Evolutionary conservation across 257 asterid species (phyloP), one percentile per base, ranked within the genome.

Genomic region (Jaltomata sinuosa): DNA sequence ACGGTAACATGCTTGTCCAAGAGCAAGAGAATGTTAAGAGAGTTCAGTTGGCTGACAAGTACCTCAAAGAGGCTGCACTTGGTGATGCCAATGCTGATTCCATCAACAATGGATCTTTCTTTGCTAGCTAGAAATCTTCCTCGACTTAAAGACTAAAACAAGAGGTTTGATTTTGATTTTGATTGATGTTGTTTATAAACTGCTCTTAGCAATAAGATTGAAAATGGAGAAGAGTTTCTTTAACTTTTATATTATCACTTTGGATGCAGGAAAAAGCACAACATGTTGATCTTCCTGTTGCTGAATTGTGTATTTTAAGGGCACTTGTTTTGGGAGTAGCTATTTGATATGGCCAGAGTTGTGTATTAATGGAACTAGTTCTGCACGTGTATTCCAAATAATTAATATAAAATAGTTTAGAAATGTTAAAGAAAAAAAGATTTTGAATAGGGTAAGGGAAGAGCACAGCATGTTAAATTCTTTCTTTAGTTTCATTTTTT

Each of bases 51-150:
- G 32, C 90, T n/a, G 92, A 86, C 50, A 87, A 83, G 83, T 89
- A 87, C 65, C 68, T 89, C 54, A 87, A 83, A 40, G 90, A 89
- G 25, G 90, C 92, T 3, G 90, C 92, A 25, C 87, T 87, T 65
- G 90, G 90, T 38, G 90, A 89, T 74, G 92, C 88, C 16, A 87
- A 89, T 29, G 87, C 78, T 25, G 90, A 89, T 49, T 55, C 87
- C 34, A 84, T 87, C 27, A 61, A 85, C 21, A 87, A 84, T 3
- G 89, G 90, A 74, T 45, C 64, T 80, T 87, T 89, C 84, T 89
- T 85, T 45, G 83, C 85, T 83, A 54, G 83, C 18, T 85, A 69
- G 62, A 38, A 18, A 71, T 32, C 32, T 71, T 71, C 4, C 14
- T 31, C 25, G 6, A 65, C 45, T 65, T 65, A 8, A 36, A 69